Conservation (phyloP, 345 rosid genomes). For the Reutealis trisperma region DNA sequence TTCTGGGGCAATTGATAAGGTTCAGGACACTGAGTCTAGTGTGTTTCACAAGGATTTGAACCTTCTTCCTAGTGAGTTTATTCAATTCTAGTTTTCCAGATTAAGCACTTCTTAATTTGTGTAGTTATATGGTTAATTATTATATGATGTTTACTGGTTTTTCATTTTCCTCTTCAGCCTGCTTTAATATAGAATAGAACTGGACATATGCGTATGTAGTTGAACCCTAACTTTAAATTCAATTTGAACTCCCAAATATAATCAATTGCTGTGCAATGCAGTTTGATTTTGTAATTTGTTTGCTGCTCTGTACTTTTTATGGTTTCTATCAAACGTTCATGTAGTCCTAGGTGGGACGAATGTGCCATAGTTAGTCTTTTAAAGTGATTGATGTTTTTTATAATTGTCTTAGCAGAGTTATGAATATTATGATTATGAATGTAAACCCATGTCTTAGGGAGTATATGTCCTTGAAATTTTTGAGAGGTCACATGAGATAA, state of each 20-base stretch:
- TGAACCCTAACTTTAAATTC: constrained; percentile 4
- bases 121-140: constrained; percentile 6
- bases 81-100: constrained; percentile 10
- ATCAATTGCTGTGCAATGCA: constrained; percentile 19
- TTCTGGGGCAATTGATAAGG: constrained; percentile 41
- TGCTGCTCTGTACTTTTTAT: constrained; percentile 1
- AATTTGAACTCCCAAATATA: constrained; percentile 11
- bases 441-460: no score
- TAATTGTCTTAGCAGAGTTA: constrained; percentile 1
- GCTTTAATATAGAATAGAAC: background rate
- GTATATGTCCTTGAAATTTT: no score
- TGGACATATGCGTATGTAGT: background rate
- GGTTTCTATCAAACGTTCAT: constrained; percentile 6
- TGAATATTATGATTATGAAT: no score
- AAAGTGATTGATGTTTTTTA: background rate
- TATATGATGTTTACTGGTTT: background rate
- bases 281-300: constrained; percentile 2
- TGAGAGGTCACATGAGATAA: background rate
- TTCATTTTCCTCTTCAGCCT: background rate
- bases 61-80: constrained; percentile 82
- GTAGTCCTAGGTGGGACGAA: constrained; percentile 4
- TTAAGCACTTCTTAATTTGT: background rate
- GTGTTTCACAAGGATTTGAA: constrained; percentile 69
- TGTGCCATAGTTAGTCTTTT: background rate
- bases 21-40: constrained; percentile 33